Conservation (phyloP, 2,329 filamentous ascomycete species). For the Talaromyces sp. region DNA sequence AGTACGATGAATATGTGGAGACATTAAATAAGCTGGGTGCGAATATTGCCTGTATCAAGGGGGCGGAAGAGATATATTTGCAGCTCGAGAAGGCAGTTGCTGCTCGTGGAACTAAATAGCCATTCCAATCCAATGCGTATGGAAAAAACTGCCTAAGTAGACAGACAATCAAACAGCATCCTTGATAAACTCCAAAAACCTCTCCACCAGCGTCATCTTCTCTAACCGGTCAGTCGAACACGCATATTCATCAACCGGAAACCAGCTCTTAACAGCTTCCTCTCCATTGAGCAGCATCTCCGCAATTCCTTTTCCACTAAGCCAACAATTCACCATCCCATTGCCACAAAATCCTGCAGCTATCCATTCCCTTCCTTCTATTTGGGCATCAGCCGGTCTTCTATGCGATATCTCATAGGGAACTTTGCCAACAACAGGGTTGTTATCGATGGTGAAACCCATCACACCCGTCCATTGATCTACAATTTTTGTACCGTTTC, state of each 20-base stretch:
- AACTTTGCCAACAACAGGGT: slow-evolving; percentile 51
- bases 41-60: slow-evolving; percentile 82
- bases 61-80: slow-evolving; percentile 69
- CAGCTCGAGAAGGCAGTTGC: slow-evolving; percentile 35
- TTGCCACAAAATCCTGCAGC: slow-evolving; percentile 64
- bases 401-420: slow-evolving; percentile 39
- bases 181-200: slow-evolving; percentile 12
- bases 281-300: slow-evolving; percentile 28
- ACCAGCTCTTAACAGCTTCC: slow-evolving; percentile 23
- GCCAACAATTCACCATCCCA: slow-evolving; percentile 59
- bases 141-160: background rate
- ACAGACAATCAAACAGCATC: background rate
- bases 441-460: slow-evolving; percentile 49
- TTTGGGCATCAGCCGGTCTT: slow-evolving; percentile 7
- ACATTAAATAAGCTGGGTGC: slow-evolving; percentile 94
- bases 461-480: slow-evolving; percentile 44
- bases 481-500: slow-evolving; percentile 21
- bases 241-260: slow-evolving; percentile 22
- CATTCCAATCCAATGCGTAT: background rate
- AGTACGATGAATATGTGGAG: slow-evolving; percentile 88
- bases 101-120: background rate
- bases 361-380: slow-evolving; percentile 45
- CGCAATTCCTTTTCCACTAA: slow-evolving; percentile 27
- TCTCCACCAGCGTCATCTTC: slow-evolving; percentile 11
- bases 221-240: slow-evolving; percentile 16